These are phyloP conservation scores for Pythium sukuiense DNA, from an alignment of 352 stramenopile species.

Conservation along the genomic window DNA sequence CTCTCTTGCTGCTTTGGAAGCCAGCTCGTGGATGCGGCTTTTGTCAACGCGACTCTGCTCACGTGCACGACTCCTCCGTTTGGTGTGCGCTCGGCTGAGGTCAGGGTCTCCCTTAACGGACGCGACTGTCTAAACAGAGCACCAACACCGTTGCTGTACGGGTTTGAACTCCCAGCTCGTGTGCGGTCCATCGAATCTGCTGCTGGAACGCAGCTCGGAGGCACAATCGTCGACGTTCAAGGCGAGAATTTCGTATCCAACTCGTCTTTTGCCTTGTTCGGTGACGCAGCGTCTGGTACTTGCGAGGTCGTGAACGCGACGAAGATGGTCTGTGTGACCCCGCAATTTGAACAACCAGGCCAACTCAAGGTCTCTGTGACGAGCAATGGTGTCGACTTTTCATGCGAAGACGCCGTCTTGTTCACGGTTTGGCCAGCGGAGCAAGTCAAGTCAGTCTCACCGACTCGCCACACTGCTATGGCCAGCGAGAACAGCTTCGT, in stretches of 20 bases:
- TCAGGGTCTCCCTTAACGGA: constrained; percentile 63
- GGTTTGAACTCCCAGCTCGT: constrained; percentile 36
- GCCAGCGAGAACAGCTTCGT: constrained; percentile 31
- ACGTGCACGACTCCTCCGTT: constrained; percentile 50
- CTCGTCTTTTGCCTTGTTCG: constrained; percentile 29
- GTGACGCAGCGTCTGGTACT: background rate
- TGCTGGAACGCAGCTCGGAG: constrained; percentile 46
- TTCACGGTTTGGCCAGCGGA: constrained; percentile 33
- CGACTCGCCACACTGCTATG: constrained; percentile 35
- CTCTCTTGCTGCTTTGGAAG: constrained; percentile 72
- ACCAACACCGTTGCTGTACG: constrained; percentile 31
- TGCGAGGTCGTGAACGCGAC: constrained; percentile 25
- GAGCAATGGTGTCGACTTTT: constrained; percentile 73
- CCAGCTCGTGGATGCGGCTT: constrained; percentile 46
- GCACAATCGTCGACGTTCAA: constrained; percentile 41
- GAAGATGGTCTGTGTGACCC: constrained; percentile 47
- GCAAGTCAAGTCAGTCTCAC: constrained; percentile 39
- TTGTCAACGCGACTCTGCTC: constrained; percentile 62
- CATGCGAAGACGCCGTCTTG: constrained; percentile 34
- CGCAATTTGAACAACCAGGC: constrained; percentile 27
- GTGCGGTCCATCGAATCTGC: constrained; percentile 37
- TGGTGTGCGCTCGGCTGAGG: constrained; percentile 16
- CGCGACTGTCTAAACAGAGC: constrained; percentile 51
- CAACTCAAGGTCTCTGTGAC: constrained; percentile 43
- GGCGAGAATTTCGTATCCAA: constrained; percentile 48